Evolutionary conservation across 2,329 filamentous ascomycete species (phyloP), one percentile per base, ranked within the genome.

Genomic region (Ascochyta rabiei): DNA sequence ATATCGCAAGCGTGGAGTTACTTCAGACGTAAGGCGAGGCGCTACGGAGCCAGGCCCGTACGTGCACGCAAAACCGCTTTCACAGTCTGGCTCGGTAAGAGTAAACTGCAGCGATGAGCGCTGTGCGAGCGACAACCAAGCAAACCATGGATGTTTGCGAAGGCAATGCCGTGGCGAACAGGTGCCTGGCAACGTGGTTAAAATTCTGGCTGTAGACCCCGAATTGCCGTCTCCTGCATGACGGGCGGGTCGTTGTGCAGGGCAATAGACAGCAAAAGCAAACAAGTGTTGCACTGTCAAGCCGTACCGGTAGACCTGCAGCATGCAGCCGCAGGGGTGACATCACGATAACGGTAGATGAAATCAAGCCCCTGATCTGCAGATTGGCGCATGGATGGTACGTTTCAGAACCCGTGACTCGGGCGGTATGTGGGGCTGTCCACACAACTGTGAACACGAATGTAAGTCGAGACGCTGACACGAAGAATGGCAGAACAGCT

Each of bases 391-490:
- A 46, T 46, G 38, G 31, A n/a, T 45, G 35, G 35, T 35, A 42
- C 41, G 52, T 54, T 49, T 54, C 45, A 49, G 41, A 24, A 34
- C 23, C 51, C 45, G 51, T 46, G 28, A 41, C 5, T 45, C 30
- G 31, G 46, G 31, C 39, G 40, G 46, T 23, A 49, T 46, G 46
- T 49, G 46, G 52, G 46, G 41, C 41, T 13, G 9, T 19, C 34
- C 15, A 28, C 37, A 40, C 26, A 28, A 38, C 39, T 47, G 12
- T 28, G 38, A 18, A 15, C 18, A 78, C 24, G 37, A 12, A 31
- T 18, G 15, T 4, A 19, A 2, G 12, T 26, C 4, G n/a, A 28
- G 6, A 40, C 16, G 21, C 21, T 35, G 21, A 41, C 31, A 38
- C 13, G 18, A 15, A 16, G 18, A 16, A 26, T 13, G 24, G 12